Evolutionary conservation across 2,329 filamentous ascomycete species (phyloP).

Genomic region (Trichoderma atroviride): DNA sequence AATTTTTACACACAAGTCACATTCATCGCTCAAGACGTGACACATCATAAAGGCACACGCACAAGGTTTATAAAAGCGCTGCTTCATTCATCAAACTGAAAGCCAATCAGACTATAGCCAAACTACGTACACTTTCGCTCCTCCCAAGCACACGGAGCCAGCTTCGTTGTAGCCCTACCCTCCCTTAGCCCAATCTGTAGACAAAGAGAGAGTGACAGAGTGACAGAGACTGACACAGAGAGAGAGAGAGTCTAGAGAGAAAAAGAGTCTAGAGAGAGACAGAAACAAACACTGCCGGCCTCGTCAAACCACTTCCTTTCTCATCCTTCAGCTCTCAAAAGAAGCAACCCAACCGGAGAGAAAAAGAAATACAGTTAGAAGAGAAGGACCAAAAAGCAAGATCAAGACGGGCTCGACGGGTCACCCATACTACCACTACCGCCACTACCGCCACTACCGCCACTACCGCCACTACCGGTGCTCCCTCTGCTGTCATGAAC

Average conservation of each 20-base stretch:
- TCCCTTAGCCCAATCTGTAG: background rate
- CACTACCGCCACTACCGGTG: constrained; percentile 50
- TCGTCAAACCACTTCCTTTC: background rate
- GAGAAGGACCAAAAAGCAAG: background rate
- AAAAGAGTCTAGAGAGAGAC: background rate
- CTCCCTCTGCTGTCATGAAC: constrained; percentile 40
- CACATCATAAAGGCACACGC: background rate
- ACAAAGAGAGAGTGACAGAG: background rate
- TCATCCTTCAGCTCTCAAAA: background rate
- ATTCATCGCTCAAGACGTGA: background rate
- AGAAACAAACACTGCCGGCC: background rate
- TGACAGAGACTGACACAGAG: no score
- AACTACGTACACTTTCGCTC: constrained; percentile 15
- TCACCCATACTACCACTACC: constrained; percentile 55
- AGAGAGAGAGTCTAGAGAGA: background rate
- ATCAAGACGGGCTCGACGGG: constrained; percentile 51
- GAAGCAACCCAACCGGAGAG: background rate
- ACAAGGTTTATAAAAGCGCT: constrained; percentile 13
- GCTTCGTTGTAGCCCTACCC: background rate
- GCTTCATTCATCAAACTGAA: constrained; percentile 25
- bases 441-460: constrained; percentile 52
- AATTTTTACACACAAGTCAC: background rate
- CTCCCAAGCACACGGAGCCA: background rate
- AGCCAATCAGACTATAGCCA: constrained; percentile 21
- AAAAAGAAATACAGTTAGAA: background rate